phyloP scores from a whole-genome alignment of 2,329 filamentous ascomycete species.

The Cephalotrichum gorgonifer region DNA sequence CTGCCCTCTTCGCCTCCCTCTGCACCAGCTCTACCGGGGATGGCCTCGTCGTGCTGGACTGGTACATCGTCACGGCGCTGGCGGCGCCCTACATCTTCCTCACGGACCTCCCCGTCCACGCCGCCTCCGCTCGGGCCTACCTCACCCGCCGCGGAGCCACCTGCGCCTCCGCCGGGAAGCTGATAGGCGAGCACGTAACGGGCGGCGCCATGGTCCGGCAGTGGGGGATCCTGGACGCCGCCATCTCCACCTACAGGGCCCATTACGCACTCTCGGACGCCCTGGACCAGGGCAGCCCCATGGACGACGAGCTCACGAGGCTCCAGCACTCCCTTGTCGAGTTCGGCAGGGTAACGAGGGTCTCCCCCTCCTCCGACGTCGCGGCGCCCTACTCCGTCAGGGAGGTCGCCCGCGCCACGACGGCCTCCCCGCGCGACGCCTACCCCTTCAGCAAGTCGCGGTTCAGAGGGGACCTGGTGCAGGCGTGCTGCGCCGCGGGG shows the following conservation, averaged over 20 bases:
- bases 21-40: not conserved
- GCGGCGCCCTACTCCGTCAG: not conserved
- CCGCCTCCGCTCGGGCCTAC: not conserved
- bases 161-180: not conserved
- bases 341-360: not conserved
- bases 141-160: not conserved
- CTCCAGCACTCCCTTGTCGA: not conserved
- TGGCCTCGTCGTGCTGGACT: conserved; percentile 1
- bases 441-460: not conserved
- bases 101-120: not conserved
- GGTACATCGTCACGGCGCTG: conserved; percentile 2
- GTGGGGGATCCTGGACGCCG: not conserved
- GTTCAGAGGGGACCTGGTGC: not conserved
- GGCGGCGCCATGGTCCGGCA: not conserved
- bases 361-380: not conserved
- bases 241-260: not conserved
- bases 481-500: not conserved
- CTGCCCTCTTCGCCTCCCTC: conserved; percentile 1
- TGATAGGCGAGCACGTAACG: not conserved
- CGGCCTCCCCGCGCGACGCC: not conserved
- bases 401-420: not conserved
- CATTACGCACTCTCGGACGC: not conserved
- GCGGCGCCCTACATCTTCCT: not conserved
- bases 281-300: not conserved
- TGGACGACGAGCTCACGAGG: not conserved